Percentiles rank a stretch among this genome's conserved stretches.
Evolutionary conservation across 805 yeast genomes (phyloP).

Genomic region (Myxozyma mucilagina): DNA sequence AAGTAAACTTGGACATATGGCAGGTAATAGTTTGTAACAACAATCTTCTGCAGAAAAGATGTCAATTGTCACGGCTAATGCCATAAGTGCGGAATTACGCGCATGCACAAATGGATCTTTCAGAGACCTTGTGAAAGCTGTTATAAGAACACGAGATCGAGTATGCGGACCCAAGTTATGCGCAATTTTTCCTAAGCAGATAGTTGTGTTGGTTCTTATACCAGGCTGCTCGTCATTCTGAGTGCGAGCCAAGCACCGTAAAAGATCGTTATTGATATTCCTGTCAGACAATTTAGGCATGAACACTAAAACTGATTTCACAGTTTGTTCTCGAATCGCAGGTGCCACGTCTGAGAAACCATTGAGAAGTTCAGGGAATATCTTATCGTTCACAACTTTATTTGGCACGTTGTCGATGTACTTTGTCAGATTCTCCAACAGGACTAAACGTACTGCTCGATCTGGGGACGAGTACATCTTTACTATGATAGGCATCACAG

Average conservation of each 20-base stretch:
- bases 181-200: conserved; percentile 67
- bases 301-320: conserved; percentile 55
- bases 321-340: conserved; percentile 75
- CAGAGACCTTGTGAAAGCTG: conserved; percentile 82
- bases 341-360: conserved; percentile 87
- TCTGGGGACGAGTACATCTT: conserved; percentile 66
- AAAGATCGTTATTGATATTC: conserved; percentile 81
- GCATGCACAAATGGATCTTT: conserved; percentile 78
- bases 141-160: conserved; percentile 73
- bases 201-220: conserved; percentile 73
- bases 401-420: conserved; percentile 54
- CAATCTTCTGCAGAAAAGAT: conserved; percentile 72
- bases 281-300: conserved; percentile 63
- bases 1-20: conserved; percentile 78
- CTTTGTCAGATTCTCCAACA: conserved; percentile 62
- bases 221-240: conserved; percentile 77
- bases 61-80: conserved; percentile 64
- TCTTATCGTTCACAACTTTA: conserved; percentile 63
- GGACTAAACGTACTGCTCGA: conserved; percentile 71
- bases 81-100: conserved; percentile 71
- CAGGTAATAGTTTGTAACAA: conserved; percentile 77
- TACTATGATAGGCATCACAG: conserved; percentile 63
- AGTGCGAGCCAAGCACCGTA: conserved; percentile 76
- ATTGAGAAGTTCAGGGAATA: conserved; percentile 67
- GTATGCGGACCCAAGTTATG: conserved; percentile 53